phyloP scores from a whole-genome alignment of 2,329 filamentous ascomycete genomes.

The Aspergillus sp. region DNA sequence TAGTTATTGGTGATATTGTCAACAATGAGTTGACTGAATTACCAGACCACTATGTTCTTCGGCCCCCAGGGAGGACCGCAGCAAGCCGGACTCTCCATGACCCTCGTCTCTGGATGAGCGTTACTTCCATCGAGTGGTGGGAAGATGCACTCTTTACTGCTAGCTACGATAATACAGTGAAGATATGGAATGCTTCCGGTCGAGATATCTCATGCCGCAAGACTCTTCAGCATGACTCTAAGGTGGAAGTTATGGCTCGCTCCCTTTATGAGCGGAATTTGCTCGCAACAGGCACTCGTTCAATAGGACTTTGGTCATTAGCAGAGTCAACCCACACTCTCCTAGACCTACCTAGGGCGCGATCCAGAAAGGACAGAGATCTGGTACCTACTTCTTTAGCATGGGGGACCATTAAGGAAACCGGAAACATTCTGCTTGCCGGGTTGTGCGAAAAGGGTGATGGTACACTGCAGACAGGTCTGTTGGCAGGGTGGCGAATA shows the following conservation, averaged over 20 bases:
- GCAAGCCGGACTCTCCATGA: slow-evolving; percentile 52
- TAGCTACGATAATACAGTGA: slow-evolving; percentile 58
- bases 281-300: slow-evolving; percentile 52
- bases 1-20: slow-evolving; percentile 54
- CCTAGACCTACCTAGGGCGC: slow-evolving; percentile 28
- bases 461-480: slow-evolving; percentile 47
- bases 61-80: slow-evolving; percentile 40
- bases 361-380: slow-evolving; percentile 33
- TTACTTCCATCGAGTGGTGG: slow-evolving; percentile 57
- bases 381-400: slow-evolving; percentile 49
- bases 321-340: slow-evolving; percentile 24
- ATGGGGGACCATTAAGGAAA: slow-evolving; percentile 47
- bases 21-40: slow-evolving; percentile 52
- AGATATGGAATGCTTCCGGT: slow-evolving; percentile 54
- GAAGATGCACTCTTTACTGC: slow-evolving; percentile 53
- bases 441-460: slow-evolving; percentile 53
- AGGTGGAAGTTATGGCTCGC: slow-evolving; percentile 55
- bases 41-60: slow-evolving; percentile 53
- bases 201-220: slow-evolving; percentile 30
- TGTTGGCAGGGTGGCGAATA: slow-evolving; percentile 58
- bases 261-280: slow-evolving; percentile 39
- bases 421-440: slow-evolving; percentile 52
- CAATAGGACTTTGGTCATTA: slow-evolving; percentile 40
- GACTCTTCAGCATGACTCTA: slow-evolving; percentile 48
- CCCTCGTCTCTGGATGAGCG: slow-evolving; percentile 56